Base-by-base conservation (phyloP, 495 filamentous ascomycete genomes). In the Xylaria cubensis region DNA sequence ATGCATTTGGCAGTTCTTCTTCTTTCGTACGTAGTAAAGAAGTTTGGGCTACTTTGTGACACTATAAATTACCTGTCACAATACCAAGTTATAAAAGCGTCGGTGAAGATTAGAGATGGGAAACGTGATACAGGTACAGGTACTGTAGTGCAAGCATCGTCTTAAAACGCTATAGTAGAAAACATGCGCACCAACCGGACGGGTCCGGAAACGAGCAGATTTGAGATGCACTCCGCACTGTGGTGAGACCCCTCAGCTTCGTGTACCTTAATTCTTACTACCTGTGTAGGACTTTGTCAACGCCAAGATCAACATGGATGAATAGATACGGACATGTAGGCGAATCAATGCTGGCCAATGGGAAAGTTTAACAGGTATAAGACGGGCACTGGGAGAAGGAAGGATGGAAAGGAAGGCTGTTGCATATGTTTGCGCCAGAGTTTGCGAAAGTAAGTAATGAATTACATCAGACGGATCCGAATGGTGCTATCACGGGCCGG, bases 181-280 rank as follows among this genome's bases (percentile, higher is more conserved):
- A 61, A 59, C 56, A 69, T 21, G 34, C n/a, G 41, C 36, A 61
- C 67, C 67, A 55, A 48, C 24, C 67, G 53, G 67, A 69, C 67
- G 55, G 67, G 10, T 12, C 67, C 67, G 53, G 53, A 62, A 29
- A 67, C 46, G 65, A 67, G 48, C 65, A 55, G 24, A 41, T 13
- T 56, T 29, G 32, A 24, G 65, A 67, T 41, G 63, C 63, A 29
- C 63, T 48, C 63, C 63, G 42, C 42, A 65, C 41, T 50, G 42
- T 65, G 17, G 58, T 61, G 53, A 56, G 53, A 56, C 26, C 26
- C 26, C 53, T 61, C 34, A 19, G 39, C 61, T 64, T 42, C 36
- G 21, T 44, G 39, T 42, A 29, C 26, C 26, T 29, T 29, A 44
- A 21, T 44, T 29, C 19, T 39, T 21, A 24, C 39, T n/a, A 32